Percentiles rank a stretch among this genome's conserved stretches.
Conservation (phyloP, 306 rosid genomes). For the Lupinus albus region DNA sequence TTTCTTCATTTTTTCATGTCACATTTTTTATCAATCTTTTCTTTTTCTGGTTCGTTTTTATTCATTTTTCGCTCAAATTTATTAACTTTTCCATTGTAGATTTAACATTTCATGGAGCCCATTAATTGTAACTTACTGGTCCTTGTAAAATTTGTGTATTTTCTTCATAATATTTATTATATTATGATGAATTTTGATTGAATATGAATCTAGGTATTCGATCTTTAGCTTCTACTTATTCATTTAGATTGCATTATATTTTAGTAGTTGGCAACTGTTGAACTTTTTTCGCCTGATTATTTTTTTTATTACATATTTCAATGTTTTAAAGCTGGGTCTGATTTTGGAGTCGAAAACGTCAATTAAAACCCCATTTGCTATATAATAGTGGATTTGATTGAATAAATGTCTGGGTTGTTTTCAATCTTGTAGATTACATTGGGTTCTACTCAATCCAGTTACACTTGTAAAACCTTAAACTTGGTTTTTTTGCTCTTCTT, state of each 20-base stretch:
- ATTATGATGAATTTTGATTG: background rate
- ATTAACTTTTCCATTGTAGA: constrained; percentile 8
- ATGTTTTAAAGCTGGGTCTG: no score
- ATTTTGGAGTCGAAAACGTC: no score
- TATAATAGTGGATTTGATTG: no score
- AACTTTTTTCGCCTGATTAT: no score
- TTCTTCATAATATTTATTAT: no score
- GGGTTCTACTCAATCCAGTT: constrained; percentile 10
- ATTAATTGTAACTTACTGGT: background rate
- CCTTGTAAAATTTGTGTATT: no score
- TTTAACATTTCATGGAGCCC: constrained; percentile 29
- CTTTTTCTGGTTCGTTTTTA: constrained; percentile 1
- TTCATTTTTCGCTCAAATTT: background rate
- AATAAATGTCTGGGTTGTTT: constrained; percentile 40
- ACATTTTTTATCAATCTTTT: constrained; percentile 15
- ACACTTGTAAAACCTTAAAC: constrained; percentile 33
- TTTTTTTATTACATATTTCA: no score
- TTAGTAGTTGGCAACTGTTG: no score
- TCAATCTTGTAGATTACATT: constrained; percentile 17
- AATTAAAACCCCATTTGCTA: no score
- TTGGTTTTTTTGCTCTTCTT: background rate
- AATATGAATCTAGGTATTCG: constrained; percentile 39
- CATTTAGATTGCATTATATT: no score
- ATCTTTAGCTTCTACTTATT: no score
- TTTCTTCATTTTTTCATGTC: no score